Conservation (phyloP, 768 basidiomycete genomes). For the Strobilomyces echinocephalus region DNA sequence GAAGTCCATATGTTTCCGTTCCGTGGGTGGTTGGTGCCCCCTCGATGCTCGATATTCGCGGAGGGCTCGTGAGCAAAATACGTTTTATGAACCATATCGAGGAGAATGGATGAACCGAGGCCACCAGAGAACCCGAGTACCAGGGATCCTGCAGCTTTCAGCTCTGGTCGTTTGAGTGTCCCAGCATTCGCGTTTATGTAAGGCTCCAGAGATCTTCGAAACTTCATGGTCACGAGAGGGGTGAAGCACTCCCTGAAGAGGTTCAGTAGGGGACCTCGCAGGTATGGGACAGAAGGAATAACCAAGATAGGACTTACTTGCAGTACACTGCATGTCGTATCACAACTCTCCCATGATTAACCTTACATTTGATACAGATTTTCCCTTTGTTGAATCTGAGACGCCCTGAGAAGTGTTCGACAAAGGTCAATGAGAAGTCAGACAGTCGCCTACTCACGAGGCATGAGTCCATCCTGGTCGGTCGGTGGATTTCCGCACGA, state of each 20-base stretch:
- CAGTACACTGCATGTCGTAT: conserved; percentile 81
- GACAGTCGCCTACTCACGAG: conserved; percentile 43
- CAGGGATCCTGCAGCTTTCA: conserved; percentile 66
- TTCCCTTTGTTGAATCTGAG: conserved; percentile 64
- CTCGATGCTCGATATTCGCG: conserved; percentile 33
- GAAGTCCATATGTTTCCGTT: conserved; percentile 59
- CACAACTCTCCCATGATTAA: conserved; percentile 57
- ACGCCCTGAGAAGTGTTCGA: conserved; percentile 41
- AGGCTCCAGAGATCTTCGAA: conserved; percentile 62
- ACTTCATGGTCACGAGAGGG: conserved; percentile 56
- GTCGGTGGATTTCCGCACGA: conserved; percentile 63
- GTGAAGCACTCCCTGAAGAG: conserved; percentile 58
- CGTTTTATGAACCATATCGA: conserved; percentile 60
- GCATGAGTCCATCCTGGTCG: conserved; percentile 62
- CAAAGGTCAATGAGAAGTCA: neutral
- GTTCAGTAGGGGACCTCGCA: neutral
- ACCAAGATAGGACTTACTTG: conserved; percentile 47
- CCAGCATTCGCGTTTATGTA: conserved; percentile 53
- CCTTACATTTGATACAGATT: conserved; percentile 72
- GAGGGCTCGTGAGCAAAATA: conserved; percentile 42
- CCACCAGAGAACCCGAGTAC: conserved; percentile 76
- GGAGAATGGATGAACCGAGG: conserved; percentile 65
- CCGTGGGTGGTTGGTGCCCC: conserved; percentile 65
- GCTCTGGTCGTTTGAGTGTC: conserved; percentile 50
- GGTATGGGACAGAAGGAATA: conserved; percentile 9